Base-by-base conservation (phyloP, 768 basidiomycete species). In the Auriscalpium orientale region DNA sequence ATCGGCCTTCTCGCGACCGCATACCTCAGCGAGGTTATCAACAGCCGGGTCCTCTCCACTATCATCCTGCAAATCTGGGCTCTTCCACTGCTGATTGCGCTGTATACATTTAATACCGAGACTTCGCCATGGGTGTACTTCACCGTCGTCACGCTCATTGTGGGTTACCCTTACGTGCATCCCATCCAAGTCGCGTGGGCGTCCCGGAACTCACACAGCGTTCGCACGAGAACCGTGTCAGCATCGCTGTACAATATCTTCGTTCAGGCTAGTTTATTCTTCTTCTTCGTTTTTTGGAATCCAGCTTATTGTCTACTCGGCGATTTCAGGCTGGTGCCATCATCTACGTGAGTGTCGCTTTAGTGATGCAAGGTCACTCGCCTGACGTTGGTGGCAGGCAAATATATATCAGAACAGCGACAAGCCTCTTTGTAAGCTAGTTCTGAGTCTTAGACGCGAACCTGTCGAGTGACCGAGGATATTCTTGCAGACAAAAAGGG, bases 21-120 rank as follows among this genome's bases (percentile, higher is more conserved):
- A 15, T 81, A 76, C 62, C 65, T 82, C 43, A 78, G 79, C 60
- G 82, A 85, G 64, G 70, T 72, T 34, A 66, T 84, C 63, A 75
- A 85, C 63, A 81, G 79, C 58, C 76, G 84, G 5, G 73, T 79
- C n/a, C 66, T 72, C 21, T 76, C 79, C 2, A 76, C 79, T 4
- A 68, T 84, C 22, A 66, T 82, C 34, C 71, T 80, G 13, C 78
- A 84, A 55, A 51, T 85, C 53, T 87, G 84, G 84, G 79, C 81
- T 1, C 68, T 87, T 6, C 81, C 82, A 3, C 74, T 84, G 28
- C 72, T 87, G 44, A 73, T 84, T 53, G 78, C 79, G 1, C 71
- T 84, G 0, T 79, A 79, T 61, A 78, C 77, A 4, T 80, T 84
- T 65, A 69, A 70, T 59, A 53, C 58, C 21, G 51, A 71, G 1